phyloP scores from a whole-genome alignment of 2,329 filamentous ascomycete genomes.

The Arachnomyces sp. region DNA sequence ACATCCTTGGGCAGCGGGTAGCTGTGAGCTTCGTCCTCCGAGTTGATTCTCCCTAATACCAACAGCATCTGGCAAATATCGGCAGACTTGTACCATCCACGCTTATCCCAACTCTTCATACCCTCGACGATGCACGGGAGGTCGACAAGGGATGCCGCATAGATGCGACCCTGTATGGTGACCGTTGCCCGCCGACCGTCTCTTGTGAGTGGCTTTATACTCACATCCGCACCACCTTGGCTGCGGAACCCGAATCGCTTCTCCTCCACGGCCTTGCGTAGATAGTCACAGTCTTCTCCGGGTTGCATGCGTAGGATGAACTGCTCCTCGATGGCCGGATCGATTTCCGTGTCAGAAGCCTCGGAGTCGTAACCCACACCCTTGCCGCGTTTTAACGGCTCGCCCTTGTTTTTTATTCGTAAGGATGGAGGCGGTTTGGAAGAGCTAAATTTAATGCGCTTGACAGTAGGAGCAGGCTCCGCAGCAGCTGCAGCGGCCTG shows the following conservation, averaged over 20 bases:
- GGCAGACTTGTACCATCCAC: constrained; percentile 77
- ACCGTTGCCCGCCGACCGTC: constrained; percentile 67
- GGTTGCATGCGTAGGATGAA: constrained; percentile 84
- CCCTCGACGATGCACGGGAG: constrained; percentile 79
- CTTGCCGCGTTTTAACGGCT: constrained; percentile 57
- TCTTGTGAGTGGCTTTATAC: constrained; percentile 63
- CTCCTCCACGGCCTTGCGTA: constrained; percentile 66
- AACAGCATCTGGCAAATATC: constrained; percentile 86
- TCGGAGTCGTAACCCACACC: constrained; percentile 96
- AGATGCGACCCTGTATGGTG: constrained; percentile 59
- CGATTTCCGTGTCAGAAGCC: constrained; percentile 77
- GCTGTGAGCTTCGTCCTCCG: constrained; percentile 57
- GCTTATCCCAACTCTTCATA: constrained; percentile 90
- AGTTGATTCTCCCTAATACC: constrained; percentile 60
- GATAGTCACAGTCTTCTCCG: constrained; percentile 75
- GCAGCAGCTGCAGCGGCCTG: constrained; percentile 3
- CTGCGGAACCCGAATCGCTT: constrained; percentile 62
- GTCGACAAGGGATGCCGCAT: constrained; percentile 72
- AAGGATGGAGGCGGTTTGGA: constrained; percentile 39
- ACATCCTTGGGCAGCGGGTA: constrained; percentile 64
- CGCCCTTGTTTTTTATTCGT: constrained; percentile 59
- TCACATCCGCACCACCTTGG: constrained; percentile 66
- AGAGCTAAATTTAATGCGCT: constrained; percentile 32
- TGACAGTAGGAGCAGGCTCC: constrained; percentile 12
- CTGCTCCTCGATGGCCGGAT: constrained; percentile 82